Conservation (phyloP, 495 filamentous ascomycete genomes). For the Usnea hakonensis region DNA sequence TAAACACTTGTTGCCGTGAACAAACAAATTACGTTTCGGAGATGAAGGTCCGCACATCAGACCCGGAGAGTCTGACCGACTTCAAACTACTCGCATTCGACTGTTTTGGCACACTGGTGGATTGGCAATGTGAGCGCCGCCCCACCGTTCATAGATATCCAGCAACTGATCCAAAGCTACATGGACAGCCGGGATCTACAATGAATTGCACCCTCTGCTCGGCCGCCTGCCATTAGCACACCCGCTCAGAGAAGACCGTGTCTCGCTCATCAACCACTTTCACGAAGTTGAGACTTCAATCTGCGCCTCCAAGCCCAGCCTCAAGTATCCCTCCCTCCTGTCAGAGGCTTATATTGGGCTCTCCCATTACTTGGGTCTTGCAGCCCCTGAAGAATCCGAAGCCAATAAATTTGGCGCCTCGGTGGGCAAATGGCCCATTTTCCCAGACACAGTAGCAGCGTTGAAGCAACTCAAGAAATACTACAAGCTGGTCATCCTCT, state of each 20-base stretch:
- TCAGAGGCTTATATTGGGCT: slow-evolving; percentile 41
- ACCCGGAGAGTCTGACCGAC: slow-evolving; percentile 26
- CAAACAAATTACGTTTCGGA: neutral
- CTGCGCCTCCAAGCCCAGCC: slow-evolving; percentile 41
- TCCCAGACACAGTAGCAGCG: slow-evolving; percentile 55
- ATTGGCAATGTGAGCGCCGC: slow-evolving; percentile 51
- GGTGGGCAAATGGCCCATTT: slow-evolving; percentile 55
- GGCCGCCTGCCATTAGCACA: slow-evolving; percentile 34
- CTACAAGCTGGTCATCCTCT: slow-evolving; percentile 64
- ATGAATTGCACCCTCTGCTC: slow-evolving; percentile 38
- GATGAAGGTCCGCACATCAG: slow-evolving; percentile 17
- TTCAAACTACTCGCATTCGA: slow-evolving; percentile 62
- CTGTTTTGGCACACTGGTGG: slow-evolving; percentile 75
- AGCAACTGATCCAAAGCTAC: slow-evolving; percentile 14
- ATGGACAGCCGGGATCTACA: slow-evolving; percentile 29
- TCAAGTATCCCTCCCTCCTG: slow-evolving; percentile 53
- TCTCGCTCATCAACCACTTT: slow-evolving; percentile 31
- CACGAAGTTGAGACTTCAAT: slow-evolving; percentile 38
- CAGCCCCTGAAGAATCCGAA: slow-evolving; percentile 28
- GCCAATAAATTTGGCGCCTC: slow-evolving; percentile 42
- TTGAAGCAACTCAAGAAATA: slow-evolving; percentile 46
- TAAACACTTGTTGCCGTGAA: neutral
- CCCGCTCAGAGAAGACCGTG: slow-evolving; percentile 35
- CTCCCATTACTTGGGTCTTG: slow-evolving; percentile 35
- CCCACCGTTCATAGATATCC: neutral